A percentile compares a stretch with the other conserved stretches of the same genome.
Evolutionary conservation across 495 filamentous ascomycete genomes (phyloP).

Genomic region (Neurospora sp.): DNA sequence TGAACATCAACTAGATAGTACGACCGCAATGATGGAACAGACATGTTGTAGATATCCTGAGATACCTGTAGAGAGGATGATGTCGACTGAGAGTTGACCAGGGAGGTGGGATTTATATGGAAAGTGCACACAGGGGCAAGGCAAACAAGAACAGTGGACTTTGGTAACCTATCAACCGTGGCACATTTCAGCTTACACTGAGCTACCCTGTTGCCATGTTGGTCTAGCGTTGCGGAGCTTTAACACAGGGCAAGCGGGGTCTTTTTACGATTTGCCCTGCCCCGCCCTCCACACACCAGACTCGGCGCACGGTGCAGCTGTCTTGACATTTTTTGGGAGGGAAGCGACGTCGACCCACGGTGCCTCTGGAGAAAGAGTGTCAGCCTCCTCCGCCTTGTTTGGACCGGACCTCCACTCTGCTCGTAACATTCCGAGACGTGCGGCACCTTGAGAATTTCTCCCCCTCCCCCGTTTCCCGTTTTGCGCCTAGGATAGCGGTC

Average conservation of each 20-base stretch:
- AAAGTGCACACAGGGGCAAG: background rate
- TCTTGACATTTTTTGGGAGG: constrained; percentile 4
- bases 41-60: background rate
- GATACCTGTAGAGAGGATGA: background rate
- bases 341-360: constrained; percentile 4
- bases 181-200: constrained; percentile 15
- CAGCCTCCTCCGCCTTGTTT: background rate
- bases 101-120: background rate
- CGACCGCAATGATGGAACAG: background rate
- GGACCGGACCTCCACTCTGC: background rate
- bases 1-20: background rate
- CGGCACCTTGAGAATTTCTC: background rate
- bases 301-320: background rate
- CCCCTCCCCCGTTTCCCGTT: background rate
- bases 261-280: constrained; percentile 6
- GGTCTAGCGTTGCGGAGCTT: background rate
- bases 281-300: constrained; percentile 5
- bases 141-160: background rate
- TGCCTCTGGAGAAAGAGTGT: constrained; percentile 4
- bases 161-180: constrained; percentile 6
- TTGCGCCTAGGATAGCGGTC: background rate
- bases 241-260: background rate
- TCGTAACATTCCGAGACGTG: background rate
- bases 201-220: constrained; percentile 2
- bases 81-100: background rate